Conservation (phyloP, 2,329 filamentous ascomycete species). For the Fonsecaea multimorphosa region DNA sequence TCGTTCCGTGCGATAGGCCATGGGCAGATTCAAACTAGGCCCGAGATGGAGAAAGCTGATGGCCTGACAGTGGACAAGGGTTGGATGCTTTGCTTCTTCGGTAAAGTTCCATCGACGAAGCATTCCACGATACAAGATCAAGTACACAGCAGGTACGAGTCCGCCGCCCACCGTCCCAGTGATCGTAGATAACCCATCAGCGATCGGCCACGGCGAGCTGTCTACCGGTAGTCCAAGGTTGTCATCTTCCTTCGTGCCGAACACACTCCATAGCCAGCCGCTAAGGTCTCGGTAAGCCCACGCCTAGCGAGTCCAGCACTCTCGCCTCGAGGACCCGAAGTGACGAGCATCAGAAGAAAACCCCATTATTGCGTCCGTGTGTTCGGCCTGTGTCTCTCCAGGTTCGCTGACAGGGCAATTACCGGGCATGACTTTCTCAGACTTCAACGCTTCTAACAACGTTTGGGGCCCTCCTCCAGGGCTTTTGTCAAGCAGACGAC, state of each 20-base stretch:
- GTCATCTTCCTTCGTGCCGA: not conserved
- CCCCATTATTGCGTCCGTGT: not conserved
- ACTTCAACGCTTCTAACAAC: not conserved
- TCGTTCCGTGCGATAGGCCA: no score
- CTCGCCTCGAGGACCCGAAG: constrained; percentile 18
- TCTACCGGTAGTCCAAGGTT: no score
- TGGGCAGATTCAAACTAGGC: not conserved
- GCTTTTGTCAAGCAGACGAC: not conserved
- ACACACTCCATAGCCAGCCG: not conserved
- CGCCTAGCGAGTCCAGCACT: constrained; percentile 4
- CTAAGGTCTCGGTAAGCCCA: constrained; percentile 11
- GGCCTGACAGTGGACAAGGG: no score
- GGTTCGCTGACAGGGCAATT: constrained; percentile 11
- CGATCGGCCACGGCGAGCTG: not conserved
- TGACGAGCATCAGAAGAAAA: not conserved
- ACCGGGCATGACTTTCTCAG: not conserved
- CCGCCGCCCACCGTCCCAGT: no score
- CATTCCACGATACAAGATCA: not conserved
- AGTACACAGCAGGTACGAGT: no score
- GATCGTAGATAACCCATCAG: not conserved
- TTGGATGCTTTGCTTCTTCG: no score
- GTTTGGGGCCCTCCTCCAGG: not conserved
- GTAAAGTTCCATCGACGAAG: not conserved
- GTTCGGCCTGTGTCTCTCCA: not conserved
- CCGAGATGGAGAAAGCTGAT: not conserved